Base-by-base conservation (phyloP, 345 rosid genomes). In the Hibiscus mutabilis region DNA sequence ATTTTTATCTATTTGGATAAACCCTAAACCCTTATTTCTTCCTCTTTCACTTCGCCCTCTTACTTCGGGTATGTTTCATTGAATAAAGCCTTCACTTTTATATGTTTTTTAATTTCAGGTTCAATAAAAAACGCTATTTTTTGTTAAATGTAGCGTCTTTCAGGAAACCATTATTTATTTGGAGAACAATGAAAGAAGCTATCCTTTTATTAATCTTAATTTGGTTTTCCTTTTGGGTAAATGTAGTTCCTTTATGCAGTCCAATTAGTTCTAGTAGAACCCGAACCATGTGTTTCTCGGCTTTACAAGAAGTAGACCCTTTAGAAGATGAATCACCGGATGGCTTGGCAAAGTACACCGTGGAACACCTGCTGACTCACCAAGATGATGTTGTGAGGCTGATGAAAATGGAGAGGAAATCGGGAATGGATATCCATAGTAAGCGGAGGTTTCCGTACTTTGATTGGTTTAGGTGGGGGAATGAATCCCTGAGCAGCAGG, bases 381-480 rank as follows among this genome's bases (percentile, higher is more conserved):
- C 82, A 56, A n/a, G 89, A 82, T 31, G 89, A 84, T 11, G 84
- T 83, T 18, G 58, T 77, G 2, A 80, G 81, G 67, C 76, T 88
- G 69, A 94, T 91, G 95, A 94, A 91, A 83, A 89, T 94, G 97
- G 91, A 91, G 80, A 81, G 96, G 62, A 82, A 82, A 70, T 65
- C 70, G 60, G 24, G 35, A 37, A 21, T 57, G 24, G 61, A 57
- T 59, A 42, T 31, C 60, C 51, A 53, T 42, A 47, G 5, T 0
- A 56, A 31, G n/a, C 72, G 84, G 52, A 91, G 98, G 97, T 91
- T 94, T 64, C 97, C 97, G 4, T 94, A 94, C 74, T 71, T 84
- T 81, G 96, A 94, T 66, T 77, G 40, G 79, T 94, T 82, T 80
- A 82, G 66, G 64, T 88, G 85, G 21, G 91, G 85, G 15, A 85